Evolutionary conservation across 1,139 yeast genomes (phyloP), one percentile per base, ranked within the genome.

Genomic region (Kodamaea alishanica): DNA sequence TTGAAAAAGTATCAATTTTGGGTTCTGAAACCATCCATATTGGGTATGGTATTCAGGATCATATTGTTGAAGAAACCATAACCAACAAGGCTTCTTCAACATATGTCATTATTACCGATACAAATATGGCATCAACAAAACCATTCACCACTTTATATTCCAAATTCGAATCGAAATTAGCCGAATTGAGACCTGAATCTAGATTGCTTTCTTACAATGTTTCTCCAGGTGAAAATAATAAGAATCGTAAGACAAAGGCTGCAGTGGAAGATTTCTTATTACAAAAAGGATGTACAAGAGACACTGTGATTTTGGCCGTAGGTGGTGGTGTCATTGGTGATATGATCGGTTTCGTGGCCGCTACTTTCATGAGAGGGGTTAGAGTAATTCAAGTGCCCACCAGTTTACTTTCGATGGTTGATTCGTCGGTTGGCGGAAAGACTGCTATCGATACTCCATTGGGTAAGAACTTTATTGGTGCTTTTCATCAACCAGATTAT

Each of bases 291-390:
- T 94, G 99, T 63, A 92, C 97, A 24, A 78, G 98, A 64, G 99
- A 94, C 59, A 89, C 97, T 3, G 90, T 94, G 23, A 81, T 94
- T 42, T 65, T 94, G 42, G 99, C 99, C 4, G 79, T 94, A 44
- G 99, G 98, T 44, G 99, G 99, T 47, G 99, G 99, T 51, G 95
- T 94, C 38, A 90, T 94, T 64, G 99, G 99, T 41, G 99, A 94
- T 58, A 92, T 94, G 98, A 87, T 92, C 53, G 99, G 99, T 5
- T 94, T 82, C 60, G 97, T 92, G 35, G 98, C 98, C 12, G 95
- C 98, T 24, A 92, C 98, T 5, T 94, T 92, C 61, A 94, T 94
- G 99, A 79, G 99, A 61, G 99, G 99, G 39, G 96, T 94, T 11
- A 77, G 96, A 47, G 87, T 89, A 44, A 82, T 89, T 32, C 99